Conservation (phyloP, 164 flowering plant species). For the Saururus chinensis region DNA sequence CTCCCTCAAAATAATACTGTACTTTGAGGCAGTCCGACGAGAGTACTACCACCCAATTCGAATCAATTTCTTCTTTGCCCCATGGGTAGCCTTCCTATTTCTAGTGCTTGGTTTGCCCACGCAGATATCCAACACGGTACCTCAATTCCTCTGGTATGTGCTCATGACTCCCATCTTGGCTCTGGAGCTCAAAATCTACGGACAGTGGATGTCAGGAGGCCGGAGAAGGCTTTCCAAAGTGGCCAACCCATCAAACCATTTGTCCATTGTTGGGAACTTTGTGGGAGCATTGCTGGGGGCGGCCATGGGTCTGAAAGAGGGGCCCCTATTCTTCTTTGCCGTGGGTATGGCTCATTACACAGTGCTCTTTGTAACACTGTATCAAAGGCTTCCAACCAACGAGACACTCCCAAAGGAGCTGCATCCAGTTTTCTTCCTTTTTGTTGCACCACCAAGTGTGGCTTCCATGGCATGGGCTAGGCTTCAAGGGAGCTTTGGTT, state of each 20-base stretch:
- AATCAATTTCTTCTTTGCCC: conserved; percentile 90
- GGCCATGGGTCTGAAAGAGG: conserved; percentile 77
- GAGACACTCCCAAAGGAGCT: conserved; percentile 66
- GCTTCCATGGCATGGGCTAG: conserved; percentile 77
- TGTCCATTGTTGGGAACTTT: conserved; percentile 78
- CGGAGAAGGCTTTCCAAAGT: conserved; percentile 71
- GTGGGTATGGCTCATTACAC: conserved; percentile 79
- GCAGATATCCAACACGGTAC: conserved; percentile 24
- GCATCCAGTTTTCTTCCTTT: conserved; percentile 79
- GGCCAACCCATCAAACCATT: conserved; percentile 79
- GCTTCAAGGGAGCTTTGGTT: conserved; percentile 52
- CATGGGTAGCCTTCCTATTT: conserved; percentile 59
- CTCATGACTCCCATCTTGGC: conserved; percentile 64
- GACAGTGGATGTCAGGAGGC: conserved; percentile 95
- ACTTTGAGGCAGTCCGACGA: conserved; percentile 79
- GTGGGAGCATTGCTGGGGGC: conserved; percentile 80
- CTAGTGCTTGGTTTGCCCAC: conserved; percentile 61
- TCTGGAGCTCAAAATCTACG: conserved; percentile 80
- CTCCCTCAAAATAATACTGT: conserved; percentile 44
- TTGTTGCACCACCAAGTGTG: conserved; percentile 75
- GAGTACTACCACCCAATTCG: conserved; percentile 84
- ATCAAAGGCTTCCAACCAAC: conserved; percentile 75
- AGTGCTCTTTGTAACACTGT: conserved; percentile 83
- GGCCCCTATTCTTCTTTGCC: conserved; percentile 75
- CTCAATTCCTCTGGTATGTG: conserved; percentile 51